A percentile compares a stretch with the other conserved stretches of the same genome.
Evolutionary conservation across 2,329 filamentous ascomycete genomes (phyloP).

Genomic region (Colletotrichum sp.): DNA sequence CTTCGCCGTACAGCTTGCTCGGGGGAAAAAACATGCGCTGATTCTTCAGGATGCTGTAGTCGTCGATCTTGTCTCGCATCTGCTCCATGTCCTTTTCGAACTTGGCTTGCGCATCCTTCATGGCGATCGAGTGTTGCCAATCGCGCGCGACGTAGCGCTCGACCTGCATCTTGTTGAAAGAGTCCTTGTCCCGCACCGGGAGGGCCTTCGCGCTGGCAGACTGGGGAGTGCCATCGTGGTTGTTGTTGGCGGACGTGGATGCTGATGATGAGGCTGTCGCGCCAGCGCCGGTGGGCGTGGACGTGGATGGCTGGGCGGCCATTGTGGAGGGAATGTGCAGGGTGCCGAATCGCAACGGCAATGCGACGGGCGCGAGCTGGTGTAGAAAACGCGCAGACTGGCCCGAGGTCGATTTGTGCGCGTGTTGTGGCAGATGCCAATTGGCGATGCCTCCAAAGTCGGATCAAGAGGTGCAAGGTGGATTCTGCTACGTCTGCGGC

Average conservation of each 20-base stretch:
- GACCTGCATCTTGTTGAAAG: constrained; percentile 57
- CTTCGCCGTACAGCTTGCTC: constrained; percentile 68
- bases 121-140: constrained; percentile 56
- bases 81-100: constrained; percentile 63
- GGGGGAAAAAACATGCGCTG: constrained; percentile 61
- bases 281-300: constrained; percentile 25
- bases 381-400: not conserved
- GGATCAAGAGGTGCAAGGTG: constrained; percentile 9
- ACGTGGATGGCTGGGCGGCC: constrained; percentile 47
- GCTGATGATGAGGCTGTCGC: constrained; percentile 36
- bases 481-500: constrained; percentile 15
- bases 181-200: constrained; percentile 59
- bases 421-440: constrained; percentile 18
- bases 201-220: constrained; percentile 27
- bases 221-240: constrained; percentile 15
- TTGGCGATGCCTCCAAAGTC: constrained; percentile 16
- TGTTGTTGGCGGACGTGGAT: constrained; percentile 30
- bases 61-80: constrained; percentile 71
- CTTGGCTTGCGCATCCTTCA: constrained; percentile 55
- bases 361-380: constrained; percentile 29
- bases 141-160: constrained; percentile 61
- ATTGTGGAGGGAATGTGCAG: constrained; percentile 38
- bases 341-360: constrained; percentile 41
- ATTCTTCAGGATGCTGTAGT: constrained; percentile 67
- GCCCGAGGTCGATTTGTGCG: constrained; percentile 2